These are phyloP conservation scores for Cyclotella atomus DNA, from an alignment of 108 stramenopile genomes.

Conservation along the genomic window DNA sequence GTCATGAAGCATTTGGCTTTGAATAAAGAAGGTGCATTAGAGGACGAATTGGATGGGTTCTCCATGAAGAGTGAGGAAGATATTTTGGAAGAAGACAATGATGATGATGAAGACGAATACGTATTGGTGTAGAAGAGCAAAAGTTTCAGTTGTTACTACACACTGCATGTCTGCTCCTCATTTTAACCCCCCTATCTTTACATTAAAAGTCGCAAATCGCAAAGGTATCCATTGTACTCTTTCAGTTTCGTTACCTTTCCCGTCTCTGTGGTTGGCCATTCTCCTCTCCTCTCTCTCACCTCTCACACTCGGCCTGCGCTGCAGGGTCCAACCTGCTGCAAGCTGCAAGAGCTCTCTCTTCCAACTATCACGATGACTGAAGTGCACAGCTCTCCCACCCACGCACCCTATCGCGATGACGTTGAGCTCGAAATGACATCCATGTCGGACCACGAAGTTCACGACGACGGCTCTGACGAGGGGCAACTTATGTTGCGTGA, in stretches of 20 bases:
- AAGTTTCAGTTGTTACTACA: neutral
- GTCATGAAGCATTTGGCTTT: constrained; percentile 64
- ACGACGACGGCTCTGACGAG: neutral
- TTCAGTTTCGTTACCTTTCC: too few species aligned
- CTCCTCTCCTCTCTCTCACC: too few species aligned
- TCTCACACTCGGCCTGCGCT: too few species aligned
- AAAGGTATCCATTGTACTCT: too few species aligned
- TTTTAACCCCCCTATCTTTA: too few species aligned
- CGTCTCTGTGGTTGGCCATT: too few species aligned
- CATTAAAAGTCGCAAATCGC: too few species aligned
- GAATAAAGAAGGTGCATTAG: neutral
- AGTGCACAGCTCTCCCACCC: neutral
- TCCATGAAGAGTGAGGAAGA: constrained; percentile 28
- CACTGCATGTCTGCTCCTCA: too few species aligned
- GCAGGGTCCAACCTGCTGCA: too few species aligned
- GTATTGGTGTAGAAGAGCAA: constrained; percentile 30
- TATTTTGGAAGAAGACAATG: constrained; percentile 6
- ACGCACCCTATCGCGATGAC: neutral
- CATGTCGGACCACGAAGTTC: neutral
- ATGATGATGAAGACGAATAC: constrained; percentile 48
- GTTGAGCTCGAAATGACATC: neutral
- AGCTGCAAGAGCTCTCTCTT: too few species aligned
- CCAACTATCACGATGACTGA: neutral
- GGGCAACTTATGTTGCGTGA: neutral
- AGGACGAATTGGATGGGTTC: constrained; percentile 41